Evolutionary conservation across 306 rosid genomes (phyloP).

Genomic region (Lagenaria siceraria): DNA sequence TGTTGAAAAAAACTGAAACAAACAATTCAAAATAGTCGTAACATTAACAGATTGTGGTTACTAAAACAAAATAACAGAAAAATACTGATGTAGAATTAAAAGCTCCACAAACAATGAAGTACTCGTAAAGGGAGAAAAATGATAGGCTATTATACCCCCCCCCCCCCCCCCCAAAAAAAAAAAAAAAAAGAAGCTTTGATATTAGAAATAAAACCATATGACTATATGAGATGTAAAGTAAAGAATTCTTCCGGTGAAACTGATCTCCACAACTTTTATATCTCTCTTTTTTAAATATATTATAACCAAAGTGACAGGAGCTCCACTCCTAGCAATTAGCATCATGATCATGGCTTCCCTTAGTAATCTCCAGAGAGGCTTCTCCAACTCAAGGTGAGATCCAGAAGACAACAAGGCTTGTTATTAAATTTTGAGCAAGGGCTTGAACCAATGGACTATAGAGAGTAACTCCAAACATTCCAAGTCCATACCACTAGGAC

Average conservation of each 20-base stretch:
- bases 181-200: too few relatives aligned
- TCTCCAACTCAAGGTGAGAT: not conserved
- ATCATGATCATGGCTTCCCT: not conserved
- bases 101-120: not conserved
- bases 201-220: not conserved
- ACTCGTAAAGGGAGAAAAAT: not conserved
- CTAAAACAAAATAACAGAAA: not conserved
- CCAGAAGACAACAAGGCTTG: not conserved
- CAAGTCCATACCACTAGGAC: not conserved
- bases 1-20: conserved; percentile 59
- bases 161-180: too few relatives aligned
- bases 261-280: not conserved
- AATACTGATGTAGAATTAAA: not conserved
- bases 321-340: not conserved
- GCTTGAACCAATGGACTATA: not conserved
- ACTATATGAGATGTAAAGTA: not conserved
- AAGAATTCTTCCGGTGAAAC: not conserved
- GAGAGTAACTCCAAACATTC: not conserved
- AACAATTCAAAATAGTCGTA: conserved; percentile 6
- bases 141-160: not conserved
- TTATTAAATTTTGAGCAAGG: not conserved
- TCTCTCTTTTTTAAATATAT: not conserved
- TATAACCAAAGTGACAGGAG: not conserved
- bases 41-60: not conserved
- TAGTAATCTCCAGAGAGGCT: not conserved